Evolutionary conservation across 2,329 filamentous ascomycete species (phyloP).

Genomic region (Xylariaceae sp.): DNA sequence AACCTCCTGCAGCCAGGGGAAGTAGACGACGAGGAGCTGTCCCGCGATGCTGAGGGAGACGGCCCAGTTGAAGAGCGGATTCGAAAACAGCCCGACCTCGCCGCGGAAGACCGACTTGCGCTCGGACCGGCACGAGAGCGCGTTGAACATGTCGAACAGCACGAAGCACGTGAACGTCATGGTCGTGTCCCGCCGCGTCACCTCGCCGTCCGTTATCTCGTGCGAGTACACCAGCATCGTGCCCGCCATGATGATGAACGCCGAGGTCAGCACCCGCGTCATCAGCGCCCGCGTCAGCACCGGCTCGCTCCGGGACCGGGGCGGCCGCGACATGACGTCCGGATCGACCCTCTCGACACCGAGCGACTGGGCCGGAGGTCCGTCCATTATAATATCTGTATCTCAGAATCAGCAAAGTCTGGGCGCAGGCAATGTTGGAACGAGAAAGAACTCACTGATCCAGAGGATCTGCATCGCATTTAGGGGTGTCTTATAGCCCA

Average conservation of each 20-base stretch:
- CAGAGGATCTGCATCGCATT: conserved; percentile 99
- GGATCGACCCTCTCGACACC: conserved; percentile 94
- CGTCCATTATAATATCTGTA: conserved; percentile 99
- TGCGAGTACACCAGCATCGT: conserved; percentile 87
- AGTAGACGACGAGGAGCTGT: conserved; percentile 87
- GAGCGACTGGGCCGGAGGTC: conserved; percentile 91
- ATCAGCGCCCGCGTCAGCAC: conserved; percentile 85
- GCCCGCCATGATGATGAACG: conserved; percentile 83
- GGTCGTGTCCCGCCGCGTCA: conserved; percentile 91
- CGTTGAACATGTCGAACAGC: conserved; percentile 99
- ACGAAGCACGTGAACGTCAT: conserved; percentile 99
- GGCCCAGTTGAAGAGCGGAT: conserved; percentile 94
- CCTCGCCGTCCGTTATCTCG: conserved; percentile 78
- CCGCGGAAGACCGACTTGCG: conserved; percentile 83
- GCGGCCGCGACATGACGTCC: conserved; percentile 87
- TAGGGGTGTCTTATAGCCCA: conserved; percentile 90
- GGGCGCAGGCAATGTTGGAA: not conserved
- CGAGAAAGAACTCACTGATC: conserved; percentile 70
- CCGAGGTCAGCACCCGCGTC: conserved; percentile 78
- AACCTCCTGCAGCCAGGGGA: conserved; percentile 86
- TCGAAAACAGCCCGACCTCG: conserved; percentile 76
- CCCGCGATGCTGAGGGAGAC: conserved; percentile 79
- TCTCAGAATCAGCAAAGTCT: conserved; percentile 18
- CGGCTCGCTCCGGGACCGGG: conserved; percentile 74
- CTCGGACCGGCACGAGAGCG: conserved; percentile 85